Evolutionary conservation across 176 grass and related monocot species (phyloP).

Genomic region (Pontederia paniculata): DNA sequence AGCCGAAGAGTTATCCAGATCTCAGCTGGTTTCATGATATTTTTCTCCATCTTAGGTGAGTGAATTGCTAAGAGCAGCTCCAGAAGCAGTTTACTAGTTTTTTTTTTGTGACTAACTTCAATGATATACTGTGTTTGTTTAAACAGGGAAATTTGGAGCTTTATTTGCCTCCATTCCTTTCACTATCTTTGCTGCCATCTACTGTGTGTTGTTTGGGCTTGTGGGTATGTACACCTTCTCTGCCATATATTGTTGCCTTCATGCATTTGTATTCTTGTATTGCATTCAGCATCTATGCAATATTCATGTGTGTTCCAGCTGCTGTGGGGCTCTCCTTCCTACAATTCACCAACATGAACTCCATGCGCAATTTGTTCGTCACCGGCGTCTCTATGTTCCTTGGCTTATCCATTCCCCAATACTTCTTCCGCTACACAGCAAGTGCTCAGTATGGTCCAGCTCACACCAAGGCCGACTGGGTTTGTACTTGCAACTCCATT

Average conservation of each 20-base stretch:
- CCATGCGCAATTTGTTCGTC: slow-evolving; percentile 81
- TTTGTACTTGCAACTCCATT: slow-evolving; percentile 22
- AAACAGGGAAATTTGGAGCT: slow-evolving; percentile 86
- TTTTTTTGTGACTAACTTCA: not conserved
- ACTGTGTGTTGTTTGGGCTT: slow-evolving; percentile 79
- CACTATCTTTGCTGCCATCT: slow-evolving; percentile 82
- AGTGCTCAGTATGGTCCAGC: slow-evolving; percentile 59
- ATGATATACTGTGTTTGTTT: not conserved
- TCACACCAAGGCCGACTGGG: slow-evolving; percentile 71
- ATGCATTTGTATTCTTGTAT: too few relatives aligned
- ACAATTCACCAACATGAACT: too few relatives aligned
- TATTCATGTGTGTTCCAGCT: too few relatives aligned
- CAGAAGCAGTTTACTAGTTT: not conserved
- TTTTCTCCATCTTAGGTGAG: slow-evolving; percentile 89
- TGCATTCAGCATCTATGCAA: too few relatives aligned
- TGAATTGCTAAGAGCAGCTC: not conserved
- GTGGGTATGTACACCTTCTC: slow-evolving; percentile 40
- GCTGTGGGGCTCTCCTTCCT: too few relatives aligned
- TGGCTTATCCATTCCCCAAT: slow-evolving; percentile 77
- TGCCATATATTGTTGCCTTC: not conserved
- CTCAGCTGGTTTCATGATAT: slow-evolving; percentile 95
- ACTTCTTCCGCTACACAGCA: slow-evolving; percentile 84
- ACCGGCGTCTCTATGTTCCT: slow-evolving; percentile 84
- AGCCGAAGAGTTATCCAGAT: slow-evolving; percentile 89
- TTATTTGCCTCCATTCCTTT: slow-evolving; percentile 90